A percentile compares a stretch with the other conserved stretches of the same genome.
Conservation (phyloP, 441 rosid genomes). For the Rhodomyrtus psidioides region DNA sequence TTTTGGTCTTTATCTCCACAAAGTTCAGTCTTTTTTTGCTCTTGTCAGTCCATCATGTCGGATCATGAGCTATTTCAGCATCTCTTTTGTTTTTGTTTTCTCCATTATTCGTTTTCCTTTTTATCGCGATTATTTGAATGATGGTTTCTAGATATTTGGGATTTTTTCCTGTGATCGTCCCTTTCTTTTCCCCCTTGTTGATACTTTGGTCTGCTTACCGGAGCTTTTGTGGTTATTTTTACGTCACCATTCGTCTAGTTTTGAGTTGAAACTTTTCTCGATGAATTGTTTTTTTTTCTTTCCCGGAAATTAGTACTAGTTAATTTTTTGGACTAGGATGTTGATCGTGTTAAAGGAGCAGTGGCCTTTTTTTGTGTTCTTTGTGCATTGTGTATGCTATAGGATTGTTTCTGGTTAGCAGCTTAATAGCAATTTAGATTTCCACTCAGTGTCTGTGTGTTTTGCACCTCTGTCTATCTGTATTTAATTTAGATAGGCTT, state of each 20-base stretch:
- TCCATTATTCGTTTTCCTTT: neutral
- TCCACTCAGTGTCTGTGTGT: neutral
- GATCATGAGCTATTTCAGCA: neutral
- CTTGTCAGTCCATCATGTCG: neutral
- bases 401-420: neutral
- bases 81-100: neutral
- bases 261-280: neutral
- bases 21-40: neutral
- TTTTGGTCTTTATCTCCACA: neutral
- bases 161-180: neutral
- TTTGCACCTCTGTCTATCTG: too few relatives aligned
- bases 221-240: neutral
- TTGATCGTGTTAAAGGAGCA: neutral
- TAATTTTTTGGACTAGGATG: neutral
- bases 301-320: neutral
- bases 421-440: too few relatives aligned
- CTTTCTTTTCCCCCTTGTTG: neutral
- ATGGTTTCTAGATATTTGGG: neutral
- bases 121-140: neutral
- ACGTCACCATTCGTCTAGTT: neutral
- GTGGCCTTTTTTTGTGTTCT: neutral
- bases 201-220: neutral
- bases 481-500: too few relatives aligned
- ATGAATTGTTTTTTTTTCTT: too few relatives aligned
- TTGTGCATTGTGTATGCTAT: too few relatives aligned